Evolutionary conservation across 2,329 filamentous ascomycete genomes (phyloP).

Genomic region (Cladophialophora chaetospira): DNA sequence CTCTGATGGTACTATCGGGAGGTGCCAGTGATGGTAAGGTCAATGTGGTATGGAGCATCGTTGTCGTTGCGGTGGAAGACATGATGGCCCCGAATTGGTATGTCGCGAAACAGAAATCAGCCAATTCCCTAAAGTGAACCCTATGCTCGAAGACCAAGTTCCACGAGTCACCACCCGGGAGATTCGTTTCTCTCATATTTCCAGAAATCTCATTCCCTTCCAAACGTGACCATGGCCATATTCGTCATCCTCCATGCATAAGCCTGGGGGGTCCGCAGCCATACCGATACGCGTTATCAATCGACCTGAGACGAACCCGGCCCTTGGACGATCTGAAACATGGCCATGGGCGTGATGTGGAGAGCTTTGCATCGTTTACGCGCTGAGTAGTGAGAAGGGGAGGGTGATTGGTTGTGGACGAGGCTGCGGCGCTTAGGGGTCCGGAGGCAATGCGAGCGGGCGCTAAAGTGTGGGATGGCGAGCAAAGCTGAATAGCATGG

Average conservation of each 20-base stretch:
- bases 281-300: no score
- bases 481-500: no score
- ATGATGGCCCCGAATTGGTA: no score
- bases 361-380: neutral
- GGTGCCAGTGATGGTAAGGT: no score
- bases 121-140: no score
- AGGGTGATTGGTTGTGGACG: neutral
- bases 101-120: no score
- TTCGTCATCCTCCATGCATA: neutral
- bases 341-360: neutral
- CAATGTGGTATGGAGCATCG: no score
- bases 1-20: no score
- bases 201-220: neutral
- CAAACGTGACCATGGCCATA: neutral
- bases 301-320: no score
- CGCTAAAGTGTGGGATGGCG: neutral
- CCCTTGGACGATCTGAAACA: neutral
- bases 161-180: no score
- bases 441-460: neutral
- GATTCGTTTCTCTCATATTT: neutral
- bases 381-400: neutral
- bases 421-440: slow-evolving; percentile 2
- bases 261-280: neutral
- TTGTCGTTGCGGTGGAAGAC: neutral
- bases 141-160: no score